These are phyloP conservation scores for Aspergillus ibericus DNA, from an alignment of 2,329 filamentous ascomycete genomes.

Conservation along the genomic window DNA sequence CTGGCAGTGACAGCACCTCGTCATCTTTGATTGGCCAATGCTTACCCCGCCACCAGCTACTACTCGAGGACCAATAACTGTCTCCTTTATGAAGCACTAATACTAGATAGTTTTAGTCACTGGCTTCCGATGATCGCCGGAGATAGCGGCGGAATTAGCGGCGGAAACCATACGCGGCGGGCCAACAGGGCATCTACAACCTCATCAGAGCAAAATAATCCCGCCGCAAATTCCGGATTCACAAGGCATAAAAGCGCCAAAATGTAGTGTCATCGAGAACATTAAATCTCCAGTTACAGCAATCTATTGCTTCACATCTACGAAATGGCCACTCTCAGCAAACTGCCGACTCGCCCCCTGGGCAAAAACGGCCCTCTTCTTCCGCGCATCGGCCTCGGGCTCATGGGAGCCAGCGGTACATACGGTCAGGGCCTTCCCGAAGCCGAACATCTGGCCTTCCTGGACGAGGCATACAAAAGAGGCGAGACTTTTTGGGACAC, in stretches of 20 bases:
- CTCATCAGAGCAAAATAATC: neutral
- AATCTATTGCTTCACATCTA: neutral
- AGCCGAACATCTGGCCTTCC: slow-evolving; percentile 45
- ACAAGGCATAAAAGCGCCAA: neutral
- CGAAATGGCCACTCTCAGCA: slow-evolving; percentile 7
- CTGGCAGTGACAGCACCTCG: no score
- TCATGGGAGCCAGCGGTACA: slow-evolving; percentile 28
- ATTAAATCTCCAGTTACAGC: no score
- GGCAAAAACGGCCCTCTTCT: slow-evolving; percentile 31
- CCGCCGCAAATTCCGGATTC: neutral
- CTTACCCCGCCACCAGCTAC: no score
- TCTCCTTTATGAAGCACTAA: no score
- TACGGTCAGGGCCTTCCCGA: slow-evolving; percentile 39
- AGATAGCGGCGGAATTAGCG: slow-evolving; percentile 4
- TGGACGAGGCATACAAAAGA: slow-evolving; percentile 48
- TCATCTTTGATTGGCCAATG: no score
- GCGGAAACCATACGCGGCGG: neutral
- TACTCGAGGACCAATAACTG: no score
- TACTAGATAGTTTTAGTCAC: no score
- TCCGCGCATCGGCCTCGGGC: slow-evolving; percentile 28
- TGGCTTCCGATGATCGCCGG: neutral
- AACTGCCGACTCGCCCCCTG: slow-evolving; percentile 23
- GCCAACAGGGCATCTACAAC: no score
- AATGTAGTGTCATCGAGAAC: neutral
- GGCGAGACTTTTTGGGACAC: slow-evolving; percentile 50